Percentiles rank a stretch among this genome's conserved stretches.
phyloP scores from a whole-genome alignment of 2,329 filamentous ascomycete species.

The Aspergillus floridensis region DNA sequence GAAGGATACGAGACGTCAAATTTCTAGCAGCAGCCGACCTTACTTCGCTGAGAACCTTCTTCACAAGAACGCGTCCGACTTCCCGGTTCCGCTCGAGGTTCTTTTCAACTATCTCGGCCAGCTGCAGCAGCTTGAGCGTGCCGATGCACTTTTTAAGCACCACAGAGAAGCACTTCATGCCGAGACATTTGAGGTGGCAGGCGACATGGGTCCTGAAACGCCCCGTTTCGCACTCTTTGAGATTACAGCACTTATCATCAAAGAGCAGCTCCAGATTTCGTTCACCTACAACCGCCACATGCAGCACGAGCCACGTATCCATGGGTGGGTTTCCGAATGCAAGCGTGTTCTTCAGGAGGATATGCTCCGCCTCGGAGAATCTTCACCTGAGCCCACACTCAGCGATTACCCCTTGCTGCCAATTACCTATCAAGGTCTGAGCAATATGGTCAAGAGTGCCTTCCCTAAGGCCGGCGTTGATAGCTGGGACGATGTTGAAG shows the following conservation, averaged over 20 bases:
- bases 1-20: constrained; percentile 39
- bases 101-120: constrained; percentile 41
- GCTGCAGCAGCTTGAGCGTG: constrained; percentile 46
- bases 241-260: constrained; percentile 49
- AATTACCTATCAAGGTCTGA: constrained; percentile 41
- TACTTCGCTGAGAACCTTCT: constrained; percentile 37
- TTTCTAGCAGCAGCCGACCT: constrained; percentile 30
- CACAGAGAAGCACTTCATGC: constrained; percentile 36
- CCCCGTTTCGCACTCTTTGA: constrained; percentile 52
- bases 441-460: constrained; percentile 33
- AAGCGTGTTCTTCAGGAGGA: constrained; percentile 35
- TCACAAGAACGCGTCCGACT: constrained; percentile 28
- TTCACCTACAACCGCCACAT: constrained; percentile 52
- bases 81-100: constrained; percentile 42
- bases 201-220: constrained; percentile 46
- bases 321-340: constrained; percentile 44
- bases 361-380: constrained; percentile 24
- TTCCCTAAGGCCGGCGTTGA: constrained; percentile 38
- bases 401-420: constrained; percentile 47
- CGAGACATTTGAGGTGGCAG: constrained; percentile 34
- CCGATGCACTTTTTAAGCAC: constrained; percentile 43
- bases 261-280: constrained; percentile 47
- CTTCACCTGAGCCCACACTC: constrained; percentile 35
- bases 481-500: constrained; percentile 29
- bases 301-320: constrained; percentile 43